Evolutionary conservation across 805 yeast species (phyloP).

Genomic region (Candida ulmi): DNA sequence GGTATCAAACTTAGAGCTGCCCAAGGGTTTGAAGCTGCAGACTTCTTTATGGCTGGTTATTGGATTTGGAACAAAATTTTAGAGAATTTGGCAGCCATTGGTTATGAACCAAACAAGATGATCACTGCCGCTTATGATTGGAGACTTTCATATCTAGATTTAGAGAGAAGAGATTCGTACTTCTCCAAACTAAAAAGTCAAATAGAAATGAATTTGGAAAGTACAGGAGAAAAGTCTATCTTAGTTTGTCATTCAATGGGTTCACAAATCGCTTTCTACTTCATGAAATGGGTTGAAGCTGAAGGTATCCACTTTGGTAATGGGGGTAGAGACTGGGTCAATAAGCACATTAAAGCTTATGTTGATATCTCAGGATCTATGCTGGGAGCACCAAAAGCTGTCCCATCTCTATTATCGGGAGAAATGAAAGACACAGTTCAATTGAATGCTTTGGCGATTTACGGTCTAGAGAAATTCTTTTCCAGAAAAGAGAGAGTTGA

Average conservation of each 20-base stretch:
- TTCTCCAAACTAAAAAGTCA: conserved; percentile 69
- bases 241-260: conserved; percentile 96
- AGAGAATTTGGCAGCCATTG: conserved; percentile 91
- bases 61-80: conserved; percentile 98
- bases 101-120: conserved; percentile 91
- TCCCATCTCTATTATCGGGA: conserved; percentile 89
- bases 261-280: conserved; percentile 79
- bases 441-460: conserved; percentile 85
- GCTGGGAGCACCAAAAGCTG: conserved; percentile 91
- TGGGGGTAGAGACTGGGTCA: conserved; percentile 89
- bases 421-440: conserved; percentile 98
- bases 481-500: conserved; percentile 85
- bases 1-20: conserved; percentile 80
- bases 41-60: conserved; percentile 93
- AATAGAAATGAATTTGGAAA: conserved; percentile 54
- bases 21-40: conserved; percentile 95
- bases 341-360: conserved; percentile 72
- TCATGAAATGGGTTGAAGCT: conserved; percentile 96
- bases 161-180: conserved; percentile 83
- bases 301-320: conserved; percentile 74
- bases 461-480: conserved; percentile 91
- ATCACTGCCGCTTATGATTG: conserved; percentile 91
- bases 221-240: conserved; percentile 63
- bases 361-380: conserved; percentile 88
- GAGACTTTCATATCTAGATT: conserved; percentile 85